Evolutionary conservation across 495 filamentous ascomycete genomes (phyloP).

Genomic region (Lindgomyces ingoldianus): DNA sequence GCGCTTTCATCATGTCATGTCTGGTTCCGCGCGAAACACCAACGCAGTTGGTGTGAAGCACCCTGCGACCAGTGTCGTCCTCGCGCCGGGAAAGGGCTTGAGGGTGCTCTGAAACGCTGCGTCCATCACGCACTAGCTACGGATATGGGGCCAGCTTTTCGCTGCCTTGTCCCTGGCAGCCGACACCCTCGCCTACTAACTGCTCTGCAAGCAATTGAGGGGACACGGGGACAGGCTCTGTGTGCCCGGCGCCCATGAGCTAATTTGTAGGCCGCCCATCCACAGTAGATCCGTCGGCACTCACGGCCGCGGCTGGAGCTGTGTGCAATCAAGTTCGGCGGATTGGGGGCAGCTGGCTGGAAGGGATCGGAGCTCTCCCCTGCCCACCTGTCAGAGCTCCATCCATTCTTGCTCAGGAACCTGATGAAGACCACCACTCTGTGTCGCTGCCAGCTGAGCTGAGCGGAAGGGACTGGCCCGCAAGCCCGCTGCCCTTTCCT

Average conservation of each 20-base stretch:
- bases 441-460: too few relatives aligned
- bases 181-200: too few relatives aligned
- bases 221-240: too few relatives aligned
- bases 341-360: slow-evolving; percentile 9
- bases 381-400: slow-evolving; percentile 9
- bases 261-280: background rate
- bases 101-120: background rate
- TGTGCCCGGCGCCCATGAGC: background rate
- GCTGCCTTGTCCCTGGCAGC: too few relatives aligned
- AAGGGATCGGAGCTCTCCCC: slow-evolving; percentile 13
- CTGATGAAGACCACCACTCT: too few relatives aligned
- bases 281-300: slow-evolving; percentile 4
- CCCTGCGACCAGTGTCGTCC: too few relatives aligned
- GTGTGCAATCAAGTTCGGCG: slow-evolving; percentile 9
- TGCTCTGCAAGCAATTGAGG: too few relatives aligned
- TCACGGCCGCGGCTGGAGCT: slow-evolving; percentile 10
- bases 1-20: background rate
- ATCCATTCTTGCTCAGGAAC: too few relatives aligned
- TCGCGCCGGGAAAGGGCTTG: background rate
- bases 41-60: background rate
- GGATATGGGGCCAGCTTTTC: too few relatives aligned
- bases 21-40: background rate
- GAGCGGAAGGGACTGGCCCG: too few relatives aligned
- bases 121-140: background rate
- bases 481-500: background rate